Evolutionary conservation across 306 rosid species (phyloP).

Genomic region (Rubus parviflorus): DNA sequence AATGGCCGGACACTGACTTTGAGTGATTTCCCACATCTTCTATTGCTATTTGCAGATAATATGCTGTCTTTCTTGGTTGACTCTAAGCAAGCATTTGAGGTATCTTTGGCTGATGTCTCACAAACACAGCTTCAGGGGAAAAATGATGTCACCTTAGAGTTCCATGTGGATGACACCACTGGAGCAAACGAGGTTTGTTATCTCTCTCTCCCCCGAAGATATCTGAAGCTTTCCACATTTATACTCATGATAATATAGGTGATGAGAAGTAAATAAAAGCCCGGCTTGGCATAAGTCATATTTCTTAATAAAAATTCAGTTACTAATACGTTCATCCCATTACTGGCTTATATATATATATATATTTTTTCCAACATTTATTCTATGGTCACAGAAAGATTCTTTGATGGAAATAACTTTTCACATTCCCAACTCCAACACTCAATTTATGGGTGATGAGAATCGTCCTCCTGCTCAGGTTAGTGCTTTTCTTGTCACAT

Average conservation of each 20-base stretch:
- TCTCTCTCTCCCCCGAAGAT: background rate
- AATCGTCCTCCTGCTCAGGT: conserved; percentile 95
- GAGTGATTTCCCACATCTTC: conserved; percentile 9
- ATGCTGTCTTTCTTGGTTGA: conserved; percentile 89
- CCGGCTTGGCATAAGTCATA: background rate
- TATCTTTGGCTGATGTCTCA: conserved; percentile 94
- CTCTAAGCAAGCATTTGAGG: conserved; percentile 97
- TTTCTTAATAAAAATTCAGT: background rate
- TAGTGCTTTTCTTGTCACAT: conserved; percentile 19
- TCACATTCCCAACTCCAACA: conserved; percentile 94
- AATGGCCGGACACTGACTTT: background rate
- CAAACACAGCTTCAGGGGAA: conserved; percentile 96
- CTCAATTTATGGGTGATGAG: conserved; percentile 97
- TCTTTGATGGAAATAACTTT: conserved; percentile 97
- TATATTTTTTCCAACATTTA: conserved; percentile 2
- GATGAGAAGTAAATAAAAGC: conserved; percentile 3
- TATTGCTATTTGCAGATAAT: conserved; percentile 58
- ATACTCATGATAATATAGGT: background rate
- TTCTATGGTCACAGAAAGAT: conserved; percentile 74
- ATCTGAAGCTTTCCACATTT: too few relatives aligned
- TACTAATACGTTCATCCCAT: background rate
- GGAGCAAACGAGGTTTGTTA: conserved; percentile 89
- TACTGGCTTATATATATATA: conserved; percentile 9
- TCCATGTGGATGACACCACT: conserved; percentile 95
- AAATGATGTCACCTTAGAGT: conserved; percentile 89